Evolutionary conservation across 495 filamentous ascomycete species (phyloP).

Genomic region (Tetracladium setigerum): DNA sequence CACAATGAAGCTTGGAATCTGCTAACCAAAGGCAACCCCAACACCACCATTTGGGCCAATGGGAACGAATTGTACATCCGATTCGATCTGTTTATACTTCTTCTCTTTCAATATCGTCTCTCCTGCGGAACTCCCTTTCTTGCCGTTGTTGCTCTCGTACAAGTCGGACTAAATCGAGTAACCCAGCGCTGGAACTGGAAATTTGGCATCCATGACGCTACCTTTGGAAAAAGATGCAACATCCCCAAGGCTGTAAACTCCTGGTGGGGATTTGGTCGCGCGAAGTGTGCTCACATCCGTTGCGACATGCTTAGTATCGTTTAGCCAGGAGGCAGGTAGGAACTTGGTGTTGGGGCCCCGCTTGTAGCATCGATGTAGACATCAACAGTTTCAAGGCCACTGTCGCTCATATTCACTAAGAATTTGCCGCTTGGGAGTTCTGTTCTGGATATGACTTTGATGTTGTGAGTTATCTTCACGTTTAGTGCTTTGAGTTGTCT

Average conservation of each 20-base stretch:
- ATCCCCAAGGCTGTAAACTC: slow-evolving; percentile 33
- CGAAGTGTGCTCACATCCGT: slow-evolving; percentile 33
- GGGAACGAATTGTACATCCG: slow-evolving; percentile 35
- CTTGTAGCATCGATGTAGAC: slow-evolving; percentile 48
- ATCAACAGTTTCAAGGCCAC: slow-evolving; percentile 28
- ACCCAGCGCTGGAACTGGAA: slow-evolving; percentile 5
- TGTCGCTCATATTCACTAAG: slow-evolving; percentile 9
- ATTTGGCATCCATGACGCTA: background rate
- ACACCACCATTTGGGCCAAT: slow-evolving; percentile 47
- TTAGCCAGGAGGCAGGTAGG: slow-evolving; percentile 36
- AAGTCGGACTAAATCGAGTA: slow-evolving; percentile 12
- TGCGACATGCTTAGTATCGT: slow-evolving; percentile 36
- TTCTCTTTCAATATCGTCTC: slow-evolving; percentile 16
- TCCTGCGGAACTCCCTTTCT: too few species aligned
- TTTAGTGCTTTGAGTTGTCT: slow-evolving; percentile 26
- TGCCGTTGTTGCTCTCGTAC: too few species aligned
- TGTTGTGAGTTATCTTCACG: slow-evolving; percentile 26
- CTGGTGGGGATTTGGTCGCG: slow-evolving; percentile 12
- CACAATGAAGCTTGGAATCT: slow-evolving; percentile 42
- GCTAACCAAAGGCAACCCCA: slow-evolving; percentile 39
- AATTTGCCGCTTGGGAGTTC: background rate
- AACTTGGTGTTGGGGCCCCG: slow-evolving; percentile 41
- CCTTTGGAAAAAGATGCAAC: slow-evolving; percentile 21
- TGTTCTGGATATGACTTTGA: slow-evolving; percentile 3
- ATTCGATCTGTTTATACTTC: slow-evolving; percentile 33